These are phyloP conservation scores for Trichoderma pleuroti DNA, from an alignment of 2,329 filamentous ascomycete species.

Conservation along the genomic window DNA sequence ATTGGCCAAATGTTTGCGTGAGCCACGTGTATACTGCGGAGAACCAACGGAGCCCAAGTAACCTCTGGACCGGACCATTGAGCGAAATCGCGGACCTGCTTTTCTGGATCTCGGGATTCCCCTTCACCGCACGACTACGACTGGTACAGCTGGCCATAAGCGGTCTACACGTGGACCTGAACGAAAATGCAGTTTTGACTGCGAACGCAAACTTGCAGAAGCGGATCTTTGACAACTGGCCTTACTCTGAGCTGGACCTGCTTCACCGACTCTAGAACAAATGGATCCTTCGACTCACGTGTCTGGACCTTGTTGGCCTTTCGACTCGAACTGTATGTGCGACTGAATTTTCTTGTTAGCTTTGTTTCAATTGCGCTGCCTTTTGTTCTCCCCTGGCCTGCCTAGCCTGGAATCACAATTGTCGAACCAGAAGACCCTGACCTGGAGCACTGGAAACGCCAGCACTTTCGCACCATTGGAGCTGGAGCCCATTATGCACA, in stretches of 20 bases:
- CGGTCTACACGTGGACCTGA: constrained; percentile 14
- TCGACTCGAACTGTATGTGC: constrained; percentile 11
- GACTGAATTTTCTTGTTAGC: constrained; percentile 3
- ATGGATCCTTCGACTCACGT: constrained; percentile 13
- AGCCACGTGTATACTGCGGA: constrained; percentile 12
- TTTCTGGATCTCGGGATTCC: constrained; percentile 15
- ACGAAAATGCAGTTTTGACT: constrained; percentile 32
- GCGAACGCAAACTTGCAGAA: constrained; percentile 31
- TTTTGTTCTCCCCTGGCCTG: neutral
- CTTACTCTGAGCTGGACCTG: constrained; percentile 16
- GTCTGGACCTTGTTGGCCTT: constrained; percentile 12
- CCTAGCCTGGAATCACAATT: neutral
- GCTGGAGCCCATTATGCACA: constrained; percentile 16
- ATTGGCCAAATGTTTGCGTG: constrained; percentile 17
- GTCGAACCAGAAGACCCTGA: constrained; percentile 10
- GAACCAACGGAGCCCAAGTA: constrained; percentile 18
- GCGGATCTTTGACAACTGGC: constrained; percentile 16
- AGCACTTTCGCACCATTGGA: neutral
- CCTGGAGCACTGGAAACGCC: constrained; percentile 14
- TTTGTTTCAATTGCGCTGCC: constrained; percentile 10
- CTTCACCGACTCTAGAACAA: constrained; percentile 12
- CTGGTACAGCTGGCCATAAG: constrained; percentile 11
- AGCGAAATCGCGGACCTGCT: constrained; percentile 25
- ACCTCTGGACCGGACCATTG: constrained; percentile 27
- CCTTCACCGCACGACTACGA: constrained; percentile 5